Conservation (phyloP, 495 filamentous ascomycete genomes). For the Cairneyella variabilis region DNA sequence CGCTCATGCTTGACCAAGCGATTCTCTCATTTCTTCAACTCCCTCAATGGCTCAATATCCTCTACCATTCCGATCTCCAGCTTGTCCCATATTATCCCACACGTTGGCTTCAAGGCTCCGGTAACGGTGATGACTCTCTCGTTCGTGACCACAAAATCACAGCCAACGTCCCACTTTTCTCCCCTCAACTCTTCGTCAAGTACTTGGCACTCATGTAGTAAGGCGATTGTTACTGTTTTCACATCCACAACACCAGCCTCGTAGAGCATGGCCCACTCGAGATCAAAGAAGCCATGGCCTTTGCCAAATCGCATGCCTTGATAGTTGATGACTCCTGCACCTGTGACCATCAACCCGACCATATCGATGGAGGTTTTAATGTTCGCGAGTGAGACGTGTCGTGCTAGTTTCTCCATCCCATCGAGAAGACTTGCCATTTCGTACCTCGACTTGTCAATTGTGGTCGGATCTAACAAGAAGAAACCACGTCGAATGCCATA, state of each 20-base stretch:
- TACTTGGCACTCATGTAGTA: conserved; percentile 15
- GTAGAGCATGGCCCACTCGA: conserved; percentile 12
- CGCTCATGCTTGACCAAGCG: too few relatives aligned
- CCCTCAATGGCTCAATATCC: conserved; percentile 10
- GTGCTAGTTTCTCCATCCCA: conserved; percentile 5
- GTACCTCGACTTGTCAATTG: not conserved
- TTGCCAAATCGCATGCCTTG: conserved; percentile 5
- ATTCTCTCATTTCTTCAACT: too few relatives aligned
- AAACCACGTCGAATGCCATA: conserved; percentile 12
- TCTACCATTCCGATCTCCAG: not conserved
- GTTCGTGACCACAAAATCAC: conserved; percentile 7
- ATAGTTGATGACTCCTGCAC: conserved; percentile 5
- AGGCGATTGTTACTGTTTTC: not conserved
- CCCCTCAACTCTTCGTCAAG: conserved; percentile 2
- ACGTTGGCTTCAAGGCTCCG: conserved; percentile 1
- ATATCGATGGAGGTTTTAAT: not conserved
- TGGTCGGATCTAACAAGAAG: conserved; percentile 6
- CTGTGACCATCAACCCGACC: conserved; percentile 11
- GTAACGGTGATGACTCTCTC: not conserved
- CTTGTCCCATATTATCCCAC: conserved; percentile 3
- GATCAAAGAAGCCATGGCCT: conserved; percentile 13
- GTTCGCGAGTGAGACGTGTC: not conserved
- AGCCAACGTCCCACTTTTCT: conserved; percentile 10
- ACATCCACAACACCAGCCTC: not conserved
- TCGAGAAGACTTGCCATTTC: conserved; percentile 8